phyloP scores from a whole-genome alignment of 805 yeast genomes.

The Saccharomycopsis schoenii region DNA sequence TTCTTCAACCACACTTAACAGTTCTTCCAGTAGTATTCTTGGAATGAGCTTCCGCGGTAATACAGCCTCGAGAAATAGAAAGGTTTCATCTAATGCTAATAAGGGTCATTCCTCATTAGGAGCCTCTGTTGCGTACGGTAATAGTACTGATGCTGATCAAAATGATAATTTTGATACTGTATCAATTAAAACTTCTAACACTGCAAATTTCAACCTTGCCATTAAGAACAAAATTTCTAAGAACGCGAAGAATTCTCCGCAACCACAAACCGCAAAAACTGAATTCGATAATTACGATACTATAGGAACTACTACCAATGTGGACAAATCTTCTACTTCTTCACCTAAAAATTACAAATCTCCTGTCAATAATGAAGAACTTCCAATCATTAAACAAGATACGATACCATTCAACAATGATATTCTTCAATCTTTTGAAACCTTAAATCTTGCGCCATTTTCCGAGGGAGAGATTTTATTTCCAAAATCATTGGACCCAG shows the following conservation, averaged over 20 bases:
- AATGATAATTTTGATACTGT: constrained; percentile 11
- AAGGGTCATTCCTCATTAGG: not conserved
- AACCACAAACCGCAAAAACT: not conserved
- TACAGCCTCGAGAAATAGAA: not conserved
- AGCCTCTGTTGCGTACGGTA: not conserved
- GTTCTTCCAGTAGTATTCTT: not conserved
- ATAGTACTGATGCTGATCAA: not conserved
- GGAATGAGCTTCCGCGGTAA: not conserved
- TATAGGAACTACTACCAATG: not conserved
- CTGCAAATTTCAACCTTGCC: constrained; percentile 16
- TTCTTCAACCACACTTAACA: not conserved
- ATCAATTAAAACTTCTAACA: constrained; percentile 13
- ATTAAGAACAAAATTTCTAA: constrained; percentile 7
- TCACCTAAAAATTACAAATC: not conserved
- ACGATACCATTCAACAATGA: not conserved
- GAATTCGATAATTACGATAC: not conserved
- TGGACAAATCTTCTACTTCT: not conserved
- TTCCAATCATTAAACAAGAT: not conserved
- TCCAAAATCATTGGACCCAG: constrained; percentile 56
- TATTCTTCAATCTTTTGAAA: constrained; percentile 2
- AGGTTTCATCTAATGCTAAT: not conserved
- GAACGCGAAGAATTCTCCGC: not conserved
- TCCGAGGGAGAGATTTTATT: constrained; percentile 49
- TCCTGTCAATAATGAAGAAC: not conserved
- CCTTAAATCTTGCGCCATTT: not conserved